A percentile compares a stretch with the other conserved stretches of the same genome.
phyloP scores from a whole-genome alignment of 495 filamentous ascomycete species.

The Annulohypoxylon bovei region DNA sequence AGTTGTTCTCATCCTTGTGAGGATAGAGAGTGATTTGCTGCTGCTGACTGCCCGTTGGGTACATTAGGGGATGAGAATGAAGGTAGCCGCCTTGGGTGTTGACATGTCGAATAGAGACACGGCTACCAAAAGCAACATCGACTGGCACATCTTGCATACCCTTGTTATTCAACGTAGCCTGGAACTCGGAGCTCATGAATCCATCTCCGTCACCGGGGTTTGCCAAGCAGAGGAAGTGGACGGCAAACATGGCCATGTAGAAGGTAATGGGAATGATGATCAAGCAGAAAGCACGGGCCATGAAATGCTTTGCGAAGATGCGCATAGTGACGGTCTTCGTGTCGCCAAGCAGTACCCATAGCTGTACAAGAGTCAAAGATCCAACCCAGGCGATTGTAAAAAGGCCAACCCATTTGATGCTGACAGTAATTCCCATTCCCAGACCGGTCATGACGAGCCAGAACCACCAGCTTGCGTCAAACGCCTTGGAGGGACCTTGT shows the following conservation, averaged over 20 bases:
- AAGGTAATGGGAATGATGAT: slow-evolving; percentile 90
- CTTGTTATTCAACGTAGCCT: slow-evolving; percentile 95
- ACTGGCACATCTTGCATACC: slow-evolving; percentile 93
- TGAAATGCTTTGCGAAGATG: slow-evolving; percentile 93
- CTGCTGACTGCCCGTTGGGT: slow-evolving; percentile 95
- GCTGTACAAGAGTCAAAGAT: slow-evolving; percentile 84
- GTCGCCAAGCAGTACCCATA: slow-evolving; percentile 95
- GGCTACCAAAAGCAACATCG: slow-evolving; percentile 88
- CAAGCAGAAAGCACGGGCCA: slow-evolving; percentile 89
- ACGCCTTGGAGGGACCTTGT: slow-evolving; percentile 85
- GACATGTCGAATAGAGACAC: slow-evolving; percentile 85
- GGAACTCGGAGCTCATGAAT: slow-evolving; percentile 99
- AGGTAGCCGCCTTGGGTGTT: slow-evolving; percentile 98
- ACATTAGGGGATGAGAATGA: slow-evolving; percentile 97
- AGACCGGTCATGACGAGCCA: slow-evolving; percentile 91
- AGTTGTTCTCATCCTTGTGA: slow-evolving; percentile 98
- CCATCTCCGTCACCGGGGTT: slow-evolving; percentile 98
- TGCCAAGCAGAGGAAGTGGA: slow-evolving; percentile 90
- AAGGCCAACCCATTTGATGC: slow-evolving; percentile 98
- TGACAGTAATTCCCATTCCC: slow-evolving; percentile 87
- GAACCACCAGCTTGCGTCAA: slow-evolving; percentile 94
- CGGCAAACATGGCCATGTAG: slow-evolving; percentile 94
- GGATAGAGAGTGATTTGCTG: slow-evolving; percentile 98
- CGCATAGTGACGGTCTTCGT: slow-evolving; percentile 82
- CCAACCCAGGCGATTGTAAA: slow-evolving; percentile 99